Percentiles rank a stretch among this genome's conserved stretches.
phyloP scores from a whole-genome alignment of 139 green algal species.

The Pseudopediastrum boryanum region DNA sequence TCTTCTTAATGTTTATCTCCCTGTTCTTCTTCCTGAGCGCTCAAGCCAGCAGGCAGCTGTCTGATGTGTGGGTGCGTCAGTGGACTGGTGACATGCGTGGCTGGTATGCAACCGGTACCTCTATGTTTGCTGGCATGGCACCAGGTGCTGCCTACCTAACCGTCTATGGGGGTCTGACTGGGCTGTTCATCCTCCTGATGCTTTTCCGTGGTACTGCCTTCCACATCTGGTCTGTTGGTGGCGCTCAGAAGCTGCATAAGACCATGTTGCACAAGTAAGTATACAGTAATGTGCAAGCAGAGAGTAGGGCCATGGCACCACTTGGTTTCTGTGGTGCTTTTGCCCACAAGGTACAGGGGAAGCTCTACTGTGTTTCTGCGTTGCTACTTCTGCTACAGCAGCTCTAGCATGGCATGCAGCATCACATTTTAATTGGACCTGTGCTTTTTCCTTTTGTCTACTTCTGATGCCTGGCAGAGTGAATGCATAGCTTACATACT shows the following conservation, averaged over 20 bases:
- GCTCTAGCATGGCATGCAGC: neutral
- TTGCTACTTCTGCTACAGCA: too few relatives aligned
- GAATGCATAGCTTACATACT: too few relatives aligned
- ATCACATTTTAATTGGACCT: too few relatives aligned
- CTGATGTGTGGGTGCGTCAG: conserved; percentile 44
- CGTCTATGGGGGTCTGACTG: conserved; percentile 48
- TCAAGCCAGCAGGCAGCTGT: conserved; percentile 59
- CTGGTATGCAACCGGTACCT: conserved; percentile 24
- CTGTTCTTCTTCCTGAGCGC: conserved; percentile 58
- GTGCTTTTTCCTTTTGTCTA: too few relatives aligned
- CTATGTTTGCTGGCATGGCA: neutral
- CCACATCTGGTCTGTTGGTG: conserved; percentile 32
- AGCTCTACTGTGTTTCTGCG: neutral
- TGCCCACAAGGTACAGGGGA: too few relatives aligned
- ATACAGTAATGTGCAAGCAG: conserved; percentile 59
- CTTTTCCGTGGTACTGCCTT: conserved; percentile 56
- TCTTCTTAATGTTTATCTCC: conserved; percentile 37
- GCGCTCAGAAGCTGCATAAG: conserved; percentile 29
- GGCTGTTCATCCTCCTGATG: conserved; percentile 58
- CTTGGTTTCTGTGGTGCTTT: too few relatives aligned
- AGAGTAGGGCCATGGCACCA: too few relatives aligned
- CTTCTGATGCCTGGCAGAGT: too few relatives aligned
- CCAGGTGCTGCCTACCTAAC: conserved; percentile 47
- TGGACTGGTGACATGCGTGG: conserved; percentile 42
- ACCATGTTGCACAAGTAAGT: conserved; percentile 36